phyloP scores from a whole-genome alignment of 2,329 filamentous ascomycete genomes.

The Cytospora piceae region DNA sequence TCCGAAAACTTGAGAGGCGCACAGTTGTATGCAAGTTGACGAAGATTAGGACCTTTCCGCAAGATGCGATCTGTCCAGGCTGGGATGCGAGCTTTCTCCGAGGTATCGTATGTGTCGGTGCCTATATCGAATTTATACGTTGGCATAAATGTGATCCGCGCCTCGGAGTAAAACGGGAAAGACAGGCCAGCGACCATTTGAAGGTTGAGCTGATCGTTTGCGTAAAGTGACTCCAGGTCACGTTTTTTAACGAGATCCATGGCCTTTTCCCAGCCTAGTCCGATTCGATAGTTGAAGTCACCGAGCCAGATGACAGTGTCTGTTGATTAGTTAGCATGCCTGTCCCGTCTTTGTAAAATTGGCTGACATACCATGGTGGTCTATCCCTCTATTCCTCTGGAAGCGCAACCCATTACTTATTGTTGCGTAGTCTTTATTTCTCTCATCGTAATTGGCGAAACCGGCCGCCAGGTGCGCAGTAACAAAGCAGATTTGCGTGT shows the following conservation, averaged over 20 bases:
- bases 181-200: slow-evolving; percentile 93
- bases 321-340: slow-evolving; percentile 38
- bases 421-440: slow-evolving; percentile 89
- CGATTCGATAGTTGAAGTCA: slow-evolving; percentile 98
- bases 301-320: slow-evolving; percentile 90
- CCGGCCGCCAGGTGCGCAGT: slow-evolving; percentile 96
- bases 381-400: slow-evolving; percentile 86
- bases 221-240: slow-evolving; percentile 79
- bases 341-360: background rate
- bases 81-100: slow-evolving; percentile 93
- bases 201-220: slow-evolving; percentile 94
- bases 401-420: slow-evolving; percentile 88
- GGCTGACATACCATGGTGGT: slow-evolving; percentile 72
- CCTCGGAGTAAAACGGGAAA: slow-evolving; percentile 92
- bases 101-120: slow-evolving; percentile 87
- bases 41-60: slow-evolving; percentile 80
- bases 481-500: slow-evolving; percentile 90
- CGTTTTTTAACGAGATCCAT: slow-evolving; percentile 72
- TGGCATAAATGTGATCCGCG: slow-evolving; percentile 82
- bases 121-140: slow-evolving; percentile 97
- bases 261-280: slow-evolving; percentile 76
- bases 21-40: slow-evolving; percentile 80
- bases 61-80: slow-evolving; percentile 97
- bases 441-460: slow-evolving; percentile 94
- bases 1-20: slow-evolving; percentile 89